Evolutionary conservation across 2,329 filamentous ascomycete genomes (phyloP).

Genomic region (Trichoderma brevicompactum): DNA sequence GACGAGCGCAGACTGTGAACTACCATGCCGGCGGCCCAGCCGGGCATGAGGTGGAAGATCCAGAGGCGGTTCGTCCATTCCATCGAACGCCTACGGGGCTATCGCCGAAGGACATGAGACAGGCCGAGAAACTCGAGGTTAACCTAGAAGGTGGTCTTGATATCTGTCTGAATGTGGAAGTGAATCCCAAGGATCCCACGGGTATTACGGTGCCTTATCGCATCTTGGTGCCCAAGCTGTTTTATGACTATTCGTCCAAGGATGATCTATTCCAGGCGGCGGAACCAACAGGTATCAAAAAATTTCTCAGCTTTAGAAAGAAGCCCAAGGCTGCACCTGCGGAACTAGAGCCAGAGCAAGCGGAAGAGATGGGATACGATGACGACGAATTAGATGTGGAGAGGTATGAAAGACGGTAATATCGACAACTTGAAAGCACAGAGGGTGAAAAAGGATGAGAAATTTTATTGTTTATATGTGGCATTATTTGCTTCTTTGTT

Average conservation of each 20-base stretch:
- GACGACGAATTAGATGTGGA: slow-evolving; percentile 32
- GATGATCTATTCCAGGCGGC: slow-evolving; percentile 42
- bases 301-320: slow-evolving; percentile 51
- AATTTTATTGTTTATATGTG: neutral
- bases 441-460: neutral
- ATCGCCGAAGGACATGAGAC: slow-evolving; percentile 63
- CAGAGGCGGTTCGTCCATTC: slow-evolving; percentile 51
- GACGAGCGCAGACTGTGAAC: slow-evolving; percentile 40
- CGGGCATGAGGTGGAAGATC: slow-evolving; percentile 33
- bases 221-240: slow-evolving; percentile 79
- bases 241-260: slow-evolving; percentile 57
- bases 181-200: slow-evolving; percentile 80
- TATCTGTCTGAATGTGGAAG: slow-evolving; percentile 86
- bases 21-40: slow-evolving; percentile 33
- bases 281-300: slow-evolving; percentile 48
- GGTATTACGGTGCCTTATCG: slow-evolving; percentile 89
- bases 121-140: slow-evolving; percentile 61
- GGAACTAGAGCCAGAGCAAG: neutral
- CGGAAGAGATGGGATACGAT: slow-evolving; percentile 36
- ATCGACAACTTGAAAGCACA: neutral
- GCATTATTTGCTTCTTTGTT: neutral
- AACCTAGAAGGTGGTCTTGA: slow-evolving; percentile 84
- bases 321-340: slow-evolving; percentile 36
- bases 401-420: slow-evolving; percentile 28
- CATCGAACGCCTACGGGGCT: slow-evolving; percentile 73